A percentile compares a stretch with the other conserved stretches of the same genome.
Evolutionary conservation across 495 filamentous ascomycete species (phyloP).

Genomic region (Aspergillus biplanus): DNA sequence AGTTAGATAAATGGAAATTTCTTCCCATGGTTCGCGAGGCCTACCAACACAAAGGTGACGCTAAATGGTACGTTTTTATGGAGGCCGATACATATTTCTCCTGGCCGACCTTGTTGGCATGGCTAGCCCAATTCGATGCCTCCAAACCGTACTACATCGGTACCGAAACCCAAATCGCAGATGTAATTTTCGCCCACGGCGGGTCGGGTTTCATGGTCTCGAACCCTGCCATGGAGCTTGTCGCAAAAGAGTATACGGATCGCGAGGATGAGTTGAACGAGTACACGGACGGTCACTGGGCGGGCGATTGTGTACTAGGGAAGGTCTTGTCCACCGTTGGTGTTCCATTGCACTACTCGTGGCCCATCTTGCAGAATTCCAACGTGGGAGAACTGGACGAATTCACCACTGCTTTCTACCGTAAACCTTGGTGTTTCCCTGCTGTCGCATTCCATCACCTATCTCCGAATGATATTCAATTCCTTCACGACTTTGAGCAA

Average conservation of each 20-base stretch:
- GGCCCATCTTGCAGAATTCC: constrained; percentile 57
- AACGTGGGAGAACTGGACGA: constrained; percentile 49
- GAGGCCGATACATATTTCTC: constrained; percentile 71
- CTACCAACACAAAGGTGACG: constrained; percentile 45
- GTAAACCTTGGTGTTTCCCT: constrained; percentile 58
- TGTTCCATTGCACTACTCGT: constrained; percentile 51
- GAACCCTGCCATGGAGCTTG: constrained; percentile 52
- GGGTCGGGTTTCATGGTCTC: constrained; percentile 71
- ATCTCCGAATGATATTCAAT: constrained; percentile 38
- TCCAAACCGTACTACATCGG: constrained; percentile 60
- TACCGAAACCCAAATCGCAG: constrained; percentile 57
- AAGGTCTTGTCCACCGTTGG: constrained; percentile 59
- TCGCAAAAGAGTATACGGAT: constrained; percentile 47
- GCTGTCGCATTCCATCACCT: constrained; percentile 60
- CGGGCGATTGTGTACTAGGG: constrained; percentile 68
- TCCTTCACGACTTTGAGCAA: constrained; percentile 46
- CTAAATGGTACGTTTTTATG: constrained; percentile 71
- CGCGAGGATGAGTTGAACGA: constrained; percentile 55
- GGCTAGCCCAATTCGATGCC: constrained; percentile 56
- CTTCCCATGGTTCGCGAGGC: constrained; percentile 58
- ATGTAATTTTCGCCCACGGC: constrained; percentile 66
- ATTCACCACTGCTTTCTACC: constrained; percentile 44
- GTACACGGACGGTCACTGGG: constrained; percentile 62
- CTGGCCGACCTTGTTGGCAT: constrained; percentile 62
- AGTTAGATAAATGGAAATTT: constrained; percentile 64